A percentile compares a stretch with the other conserved stretches of the same genome.
Evolutionary conservation across 2,329 filamentous ascomycete genomes (phyloP).

Genomic region (Aspergillus pseudoviridinutans): DNA sequence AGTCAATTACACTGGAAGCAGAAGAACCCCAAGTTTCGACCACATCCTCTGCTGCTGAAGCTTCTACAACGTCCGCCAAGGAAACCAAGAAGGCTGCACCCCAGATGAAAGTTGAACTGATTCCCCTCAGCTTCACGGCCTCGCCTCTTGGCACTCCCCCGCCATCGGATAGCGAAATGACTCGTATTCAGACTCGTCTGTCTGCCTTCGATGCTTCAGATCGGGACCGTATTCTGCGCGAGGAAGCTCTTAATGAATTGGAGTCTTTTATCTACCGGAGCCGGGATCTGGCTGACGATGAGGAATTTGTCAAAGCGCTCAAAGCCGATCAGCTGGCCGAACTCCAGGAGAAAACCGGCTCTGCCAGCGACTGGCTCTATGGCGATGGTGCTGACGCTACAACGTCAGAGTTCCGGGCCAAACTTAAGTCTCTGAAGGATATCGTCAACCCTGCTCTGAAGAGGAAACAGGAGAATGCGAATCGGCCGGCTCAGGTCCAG

Average conservation of each 20-base stretch:
- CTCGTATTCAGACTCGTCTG: constrained; percentile 65
- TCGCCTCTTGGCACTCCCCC: constrained; percentile 43
- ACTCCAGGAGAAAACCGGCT: constrained; percentile 65
- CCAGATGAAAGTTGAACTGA: constrained; percentile 49
- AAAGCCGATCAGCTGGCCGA: constrained; percentile 62
- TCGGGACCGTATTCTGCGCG: constrained; percentile 67
- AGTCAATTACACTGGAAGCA: constrained; percentile 44
- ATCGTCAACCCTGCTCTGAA: constrained; percentile 74
- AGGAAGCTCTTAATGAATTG: constrained; percentile 88
- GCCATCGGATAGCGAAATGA: constrained; percentile 33
- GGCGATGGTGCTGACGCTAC: constrained; percentile 74
- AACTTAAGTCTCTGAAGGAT: constrained; percentile 70
- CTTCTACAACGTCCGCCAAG: constrained; percentile 47
- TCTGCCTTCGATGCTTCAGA: constrained; percentile 84
- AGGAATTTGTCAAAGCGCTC: constrained; percentile 68
- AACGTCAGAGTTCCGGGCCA: constrained; percentile 69
- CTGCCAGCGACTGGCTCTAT: constrained; percentile 85
- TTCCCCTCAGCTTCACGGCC: constrained; percentile 50
- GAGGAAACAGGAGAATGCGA: constrained; percentile 66
- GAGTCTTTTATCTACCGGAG: constrained; percentile 89
- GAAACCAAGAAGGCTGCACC: constrained; percentile 37
- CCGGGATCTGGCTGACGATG: constrained; percentile 75
- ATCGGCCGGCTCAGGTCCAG: constrained; percentile 67
- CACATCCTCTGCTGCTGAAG: constrained; percentile 41
- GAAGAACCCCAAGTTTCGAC: constrained; percentile 46